These are phyloP conservation scores for Penicillium egyptiacum DNA, from an alignment of 495 filamentous ascomycete genomes.

Conservation along the genomic window DNA sequence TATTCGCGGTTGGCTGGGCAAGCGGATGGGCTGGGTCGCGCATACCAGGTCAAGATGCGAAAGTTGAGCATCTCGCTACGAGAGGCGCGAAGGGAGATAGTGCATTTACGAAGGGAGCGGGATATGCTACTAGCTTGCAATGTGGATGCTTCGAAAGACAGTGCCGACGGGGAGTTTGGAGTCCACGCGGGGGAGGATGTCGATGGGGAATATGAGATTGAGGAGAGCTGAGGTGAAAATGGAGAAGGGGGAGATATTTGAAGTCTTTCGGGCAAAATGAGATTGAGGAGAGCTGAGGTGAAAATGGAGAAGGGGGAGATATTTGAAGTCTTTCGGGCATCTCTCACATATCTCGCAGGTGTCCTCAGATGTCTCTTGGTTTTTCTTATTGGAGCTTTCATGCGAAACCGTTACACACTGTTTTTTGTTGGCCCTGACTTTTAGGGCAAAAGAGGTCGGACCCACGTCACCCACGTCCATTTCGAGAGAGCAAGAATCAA, in stretches of 20 bases:
- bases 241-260: not conserved
- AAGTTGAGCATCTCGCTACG: not conserved
- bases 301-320: not conserved
- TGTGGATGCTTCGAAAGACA: not conserved
- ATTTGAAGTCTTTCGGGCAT: not conserved
- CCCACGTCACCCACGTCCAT: too few species aligned
- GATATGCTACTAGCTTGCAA: slow-evolving; percentile 5
- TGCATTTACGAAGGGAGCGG: not conserved
- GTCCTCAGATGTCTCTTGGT: not conserved
- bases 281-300: not conserved
- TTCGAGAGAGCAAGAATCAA: too few species aligned
- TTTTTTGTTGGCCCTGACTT: not conserved
- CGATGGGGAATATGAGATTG: slow-evolving; percentile 1
- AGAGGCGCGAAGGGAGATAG: slow-evolving; percentile 2
- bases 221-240: not conserved
- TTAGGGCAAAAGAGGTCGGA: not conserved
- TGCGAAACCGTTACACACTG: not conserved
- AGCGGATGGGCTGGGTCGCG: slow-evolving; percentile 14
- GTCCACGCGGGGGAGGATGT: not conserved
- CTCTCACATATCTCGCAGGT: not conserved
- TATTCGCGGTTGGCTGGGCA: slow-evolving; percentile 11
- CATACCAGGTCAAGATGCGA: slow-evolving; percentile 14
- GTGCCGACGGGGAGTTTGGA: not conserved
- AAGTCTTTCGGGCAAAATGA: slow-evolving; percentile 1
- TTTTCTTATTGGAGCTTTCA: not conserved